Percentiles rank a stretch among this genome's conserved stretches.
Conservation (phyloP, 2,329 filamentous ascomycete genomes). For the Pezizomycotina sp. region DNA sequence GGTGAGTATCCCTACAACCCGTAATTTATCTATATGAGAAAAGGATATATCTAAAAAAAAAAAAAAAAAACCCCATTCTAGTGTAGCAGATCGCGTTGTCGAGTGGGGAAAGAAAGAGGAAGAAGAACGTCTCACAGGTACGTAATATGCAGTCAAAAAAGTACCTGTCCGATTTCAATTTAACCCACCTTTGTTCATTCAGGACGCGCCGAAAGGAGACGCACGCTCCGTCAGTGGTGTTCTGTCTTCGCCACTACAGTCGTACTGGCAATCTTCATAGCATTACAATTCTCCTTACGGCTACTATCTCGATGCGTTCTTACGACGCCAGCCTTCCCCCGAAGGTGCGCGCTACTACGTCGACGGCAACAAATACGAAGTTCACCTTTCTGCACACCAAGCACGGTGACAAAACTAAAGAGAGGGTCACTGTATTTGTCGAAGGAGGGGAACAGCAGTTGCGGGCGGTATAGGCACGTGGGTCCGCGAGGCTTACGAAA, state of each 20-base stretch:
- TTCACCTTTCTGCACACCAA: slow-evolving; percentile 56
- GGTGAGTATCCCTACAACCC: slow-evolving; percentile 12
- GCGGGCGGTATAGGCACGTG: too few species aligned
- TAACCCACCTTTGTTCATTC: too few species aligned
- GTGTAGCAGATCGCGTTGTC: slow-evolving; percentile 72
- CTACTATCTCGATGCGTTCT: too few species aligned
- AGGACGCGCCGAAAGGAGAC: slow-evolving; percentile 72
- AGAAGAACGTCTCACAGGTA: slow-evolving; percentile 77
- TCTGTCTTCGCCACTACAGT: slow-evolving; percentile 61
- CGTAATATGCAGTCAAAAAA: too few species aligned
- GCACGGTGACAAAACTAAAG: slow-evolving; percentile 54
- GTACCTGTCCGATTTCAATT: too few species aligned
- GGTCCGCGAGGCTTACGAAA: slow-evolving; percentile 63
- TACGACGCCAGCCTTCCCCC: too few species aligned
- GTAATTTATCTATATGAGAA: too few species aligned
- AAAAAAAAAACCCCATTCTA: too few species aligned
- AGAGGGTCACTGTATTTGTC: slow-evolving; percentile 69
- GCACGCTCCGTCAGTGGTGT: slow-evolving; percentile 68
- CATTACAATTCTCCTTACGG: slow-evolving; percentile 54
- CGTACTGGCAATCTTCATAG: slow-evolving; percentile 51
- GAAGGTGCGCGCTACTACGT: slow-evolving; percentile 69
- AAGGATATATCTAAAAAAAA: too few species aligned
- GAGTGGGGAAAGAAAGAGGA: slow-evolving; percentile 86
- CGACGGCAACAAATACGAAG: slow-evolving; percentile 65
- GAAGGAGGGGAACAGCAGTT: slow-evolving; percentile 72